phyloP scores from a whole-genome alignment of 2,329 filamentous ascomycete species.

The Fusarium protoensiforme region DNA sequence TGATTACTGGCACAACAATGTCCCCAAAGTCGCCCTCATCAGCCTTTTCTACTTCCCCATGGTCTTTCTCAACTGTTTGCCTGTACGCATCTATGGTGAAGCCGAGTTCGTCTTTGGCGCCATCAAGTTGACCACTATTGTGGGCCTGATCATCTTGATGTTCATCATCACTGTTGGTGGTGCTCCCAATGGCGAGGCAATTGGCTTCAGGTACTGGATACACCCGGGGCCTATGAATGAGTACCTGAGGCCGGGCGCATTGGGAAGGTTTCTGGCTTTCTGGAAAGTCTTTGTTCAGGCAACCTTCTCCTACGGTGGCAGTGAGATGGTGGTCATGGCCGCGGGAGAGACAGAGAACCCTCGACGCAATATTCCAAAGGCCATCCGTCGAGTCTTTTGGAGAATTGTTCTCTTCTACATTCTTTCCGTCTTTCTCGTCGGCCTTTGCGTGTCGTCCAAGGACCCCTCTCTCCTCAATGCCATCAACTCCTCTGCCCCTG shows the following conservation, averaged over 20 bases:
- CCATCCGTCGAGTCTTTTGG: slow-evolving; percentile 69
- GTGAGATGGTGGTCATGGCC: slow-evolving; percentile 71
- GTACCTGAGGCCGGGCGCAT: slow-evolving; percentile 58
- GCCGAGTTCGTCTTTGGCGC: slow-evolving; percentile 71
- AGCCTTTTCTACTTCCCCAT: slow-evolving; percentile 22
- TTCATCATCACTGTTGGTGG: slow-evolving; percentile 63
- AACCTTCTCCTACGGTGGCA: slow-evolving; percentile 71
- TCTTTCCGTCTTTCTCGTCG: slow-evolving; percentile 69
- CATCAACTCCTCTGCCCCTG: slow-evolving; percentile 63
- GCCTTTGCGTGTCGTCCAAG: slow-evolving; percentile 72
- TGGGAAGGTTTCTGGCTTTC: slow-evolving; percentile 68
- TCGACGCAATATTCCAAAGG: slow-evolving; percentile 73
- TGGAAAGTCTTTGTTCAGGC: slow-evolving; percentile 68
- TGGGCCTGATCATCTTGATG: slow-evolving; percentile 64
- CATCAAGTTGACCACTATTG: slow-evolving; percentile 68
- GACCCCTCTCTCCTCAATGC: slow-evolving; percentile 68
- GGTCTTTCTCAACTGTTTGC: slow-evolving; percentile 23
- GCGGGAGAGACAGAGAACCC: slow-evolving; percentile 74
- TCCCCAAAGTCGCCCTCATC: slow-evolving; percentile 13
- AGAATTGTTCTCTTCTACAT: slow-evolving; percentile 73
- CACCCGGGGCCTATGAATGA: slow-evolving; percentile 58
- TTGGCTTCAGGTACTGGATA: slow-evolving; percentile 55
- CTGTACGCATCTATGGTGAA: slow-evolving; percentile 55
- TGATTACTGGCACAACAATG: slow-evolving; percentile 65
- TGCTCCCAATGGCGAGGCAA: slow-evolving; percentile 59